Evolutionary conservation across 805 yeast species (phyloP).

Genomic region (Wickerhamomyces strasburgensis): DNA sequence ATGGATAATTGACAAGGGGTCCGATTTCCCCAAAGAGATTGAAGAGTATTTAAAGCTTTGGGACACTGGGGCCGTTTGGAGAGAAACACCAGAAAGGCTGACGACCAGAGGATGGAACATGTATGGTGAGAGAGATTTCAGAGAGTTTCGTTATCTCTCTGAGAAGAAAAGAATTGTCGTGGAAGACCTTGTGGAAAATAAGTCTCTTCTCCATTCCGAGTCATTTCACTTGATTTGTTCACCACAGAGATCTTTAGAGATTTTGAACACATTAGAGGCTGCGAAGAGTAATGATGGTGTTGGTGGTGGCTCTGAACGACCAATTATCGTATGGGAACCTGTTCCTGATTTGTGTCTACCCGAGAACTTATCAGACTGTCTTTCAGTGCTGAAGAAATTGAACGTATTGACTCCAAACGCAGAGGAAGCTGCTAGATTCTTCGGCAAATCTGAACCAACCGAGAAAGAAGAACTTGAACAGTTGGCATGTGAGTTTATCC

Average conservation of each 20-base stretch:
- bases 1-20: constrained; percentile 76
- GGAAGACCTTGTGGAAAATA: constrained; percentile 43
- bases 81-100: constrained; percentile 45
- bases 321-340: constrained; percentile 78
- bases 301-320: neutral
- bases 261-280: constrained; percentile 32
- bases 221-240: constrained; percentile 74
- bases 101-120: constrained; percentile 83
- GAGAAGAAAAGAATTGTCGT: constrained; percentile 57
- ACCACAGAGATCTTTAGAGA: constrained; percentile 50
- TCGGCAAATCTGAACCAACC: constrained; percentile 42
- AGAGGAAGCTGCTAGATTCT: constrained; percentile 69
- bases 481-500: constrained; percentile 38
- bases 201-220: constrained; percentile 33
- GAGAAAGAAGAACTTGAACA: constrained; percentile 35
- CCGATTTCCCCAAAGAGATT: constrained; percentile 59
- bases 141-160: constrained; percentile 56
- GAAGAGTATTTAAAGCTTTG: constrained; percentile 46
- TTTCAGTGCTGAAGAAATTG: constrained; percentile 37
- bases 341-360: constrained; percentile 69
- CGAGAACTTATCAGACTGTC: constrained; percentile 38
- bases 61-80: constrained; percentile 54
- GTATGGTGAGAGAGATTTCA: constrained; percentile 58
- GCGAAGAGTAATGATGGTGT: constrained; percentile 5
- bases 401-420: constrained; percentile 79